phyloP scores from a whole-genome alignment of 2,329 filamentous ascomycete genomes.

The Paecilomyces sp. region DNA sequence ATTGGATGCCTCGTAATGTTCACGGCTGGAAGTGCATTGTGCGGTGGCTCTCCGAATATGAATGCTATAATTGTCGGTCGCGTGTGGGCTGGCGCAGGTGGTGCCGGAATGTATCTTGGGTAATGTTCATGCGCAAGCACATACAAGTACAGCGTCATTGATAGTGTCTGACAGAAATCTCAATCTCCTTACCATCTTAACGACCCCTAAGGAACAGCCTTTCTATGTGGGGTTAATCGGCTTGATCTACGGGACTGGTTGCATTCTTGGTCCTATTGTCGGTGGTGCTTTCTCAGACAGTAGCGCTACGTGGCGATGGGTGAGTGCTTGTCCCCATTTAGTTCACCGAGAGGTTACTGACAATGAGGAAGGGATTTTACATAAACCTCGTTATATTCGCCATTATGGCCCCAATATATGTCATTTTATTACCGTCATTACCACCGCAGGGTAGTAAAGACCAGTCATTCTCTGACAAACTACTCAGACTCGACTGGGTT shows the following conservation, averaged over 20 bases:
- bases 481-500: conserved; percentile 35
- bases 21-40: conserved; percentile 18
- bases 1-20: conserved; percentile 18
- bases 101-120: conserved; percentile 23
- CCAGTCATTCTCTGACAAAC: conserved; percentile 8
- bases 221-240: neutral
- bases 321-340: neutral
- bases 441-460: conserved; percentile 12
- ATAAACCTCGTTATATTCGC: conserved; percentile 47
- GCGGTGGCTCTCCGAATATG: conserved; percentile 20
- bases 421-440: conserved; percentile 34
- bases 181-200: neutral
- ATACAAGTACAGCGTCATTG: neutral
- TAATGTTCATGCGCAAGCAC: neutral
- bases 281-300: neutral
- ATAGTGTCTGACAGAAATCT: neutral
- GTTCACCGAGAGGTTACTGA: neutral
- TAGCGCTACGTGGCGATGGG: neutral
- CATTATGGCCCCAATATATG: conserved; percentile 32
- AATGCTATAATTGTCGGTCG: conserved; percentile 22
- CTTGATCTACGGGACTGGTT: conserved; percentile 3
- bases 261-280: conserved; percentile 4
- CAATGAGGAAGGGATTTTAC: conserved; percentile 28
- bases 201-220: neutral
- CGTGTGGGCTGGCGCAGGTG: conserved; percentile 22